Evolutionary conservation across 1,139 yeast genomes (phyloP), one percentile per base, ranked within the genome.

Genomic region (Geotrichum klebahnii): DNA sequence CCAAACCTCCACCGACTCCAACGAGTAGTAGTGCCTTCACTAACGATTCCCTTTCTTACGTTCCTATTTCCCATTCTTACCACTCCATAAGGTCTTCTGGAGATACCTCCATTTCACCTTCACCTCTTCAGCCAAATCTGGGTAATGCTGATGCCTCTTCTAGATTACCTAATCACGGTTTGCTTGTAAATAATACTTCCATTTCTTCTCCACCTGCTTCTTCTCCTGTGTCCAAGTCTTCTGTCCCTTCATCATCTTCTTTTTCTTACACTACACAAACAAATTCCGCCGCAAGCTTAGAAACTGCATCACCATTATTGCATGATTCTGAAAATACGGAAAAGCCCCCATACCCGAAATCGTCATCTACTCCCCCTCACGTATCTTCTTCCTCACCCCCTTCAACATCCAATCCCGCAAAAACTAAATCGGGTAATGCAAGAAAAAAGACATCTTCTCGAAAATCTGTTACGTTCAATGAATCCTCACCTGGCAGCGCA

Each of bases 381-480:
- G 8, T 24, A 6, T 16, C 33, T 29, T 31, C 44, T 20, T 32
- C 45, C 3, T 26, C 34, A 17, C 28, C 40, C 12, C 24, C 33
- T 36, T 34, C 26, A 2, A 19, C 36, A 10, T 42, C 44, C 1
- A 39, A 32, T 43, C 3, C 37, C 5, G 35, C 36, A 22, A 44
- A 44, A 19, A 28, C 14, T 8, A 14, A 45, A 31, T 12, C 33
- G 14, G 28, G 29, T 29, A 37, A 37, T 16, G 4, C 31, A 3
- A 42, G 6, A 8, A 46, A 38, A 31, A 47, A 46, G n/a, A n/a
- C 28, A 20, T 34, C 40, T 8, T 34, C 45, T 12, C 24, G 35
- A 22, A 43, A 40, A 38, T 14, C 53, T n/a, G 45, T 40, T 22
- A 39, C 53, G 1, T 31, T 49, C 26, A 33, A 39, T 28, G 31